Evolutionary conservation across 2,329 filamentous ascomycete genomes (phyloP), one percentile per base, ranked within the genome.

Genomic region (Acephala macrosclerotiorum): DNA sequence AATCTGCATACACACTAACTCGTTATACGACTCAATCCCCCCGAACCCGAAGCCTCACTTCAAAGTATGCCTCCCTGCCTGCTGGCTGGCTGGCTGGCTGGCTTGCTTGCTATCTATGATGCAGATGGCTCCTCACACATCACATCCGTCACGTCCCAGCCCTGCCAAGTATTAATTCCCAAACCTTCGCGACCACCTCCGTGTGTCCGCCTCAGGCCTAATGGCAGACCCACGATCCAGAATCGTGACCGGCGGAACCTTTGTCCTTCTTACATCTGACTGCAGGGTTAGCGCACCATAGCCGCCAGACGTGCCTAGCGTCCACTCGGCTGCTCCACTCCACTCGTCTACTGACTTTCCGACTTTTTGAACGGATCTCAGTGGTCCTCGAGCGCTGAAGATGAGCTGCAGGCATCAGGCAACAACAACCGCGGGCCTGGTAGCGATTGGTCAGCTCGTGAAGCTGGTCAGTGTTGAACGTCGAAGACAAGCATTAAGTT

Each of bases 401-500:
- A 56, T 56, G 16, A 26, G 35, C 49, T 42, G 36, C 60, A 61
- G 60, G 60, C 60, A 61, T 61, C 26, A 56, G 59, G 20, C 20
- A 29, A 35, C 35, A 8, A 29, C 42, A 14, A n/a, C 47, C 22
- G 53, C 16, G 14, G 22, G 42, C 14, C 29, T n/a, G 14, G 20
- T 26, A 14, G 20, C 47, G 20, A 56, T 62, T 62, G 60, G 60
- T 45, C 38, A 40, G 51, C 60, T 62, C 60, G 60, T 42, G 51
- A 56, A 62, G 60, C 51, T 35, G 51, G 53, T 2, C 29, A 9
- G 29, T 33, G 29, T 33, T 33, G 29, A 33, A 33, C 29, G 29
- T 33, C 9, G 9, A 33, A 33, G 29, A 33, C 29, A 42, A n/a
- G 40, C 16, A 42, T 42, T 42, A 42, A 42, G 40, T 42, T 40